These are phyloP conservation scores for Zymoseptoria passerinii DNA, from an alignment of 2,329 filamentous ascomycete genomes.

Conservation along the genomic window DNA sequence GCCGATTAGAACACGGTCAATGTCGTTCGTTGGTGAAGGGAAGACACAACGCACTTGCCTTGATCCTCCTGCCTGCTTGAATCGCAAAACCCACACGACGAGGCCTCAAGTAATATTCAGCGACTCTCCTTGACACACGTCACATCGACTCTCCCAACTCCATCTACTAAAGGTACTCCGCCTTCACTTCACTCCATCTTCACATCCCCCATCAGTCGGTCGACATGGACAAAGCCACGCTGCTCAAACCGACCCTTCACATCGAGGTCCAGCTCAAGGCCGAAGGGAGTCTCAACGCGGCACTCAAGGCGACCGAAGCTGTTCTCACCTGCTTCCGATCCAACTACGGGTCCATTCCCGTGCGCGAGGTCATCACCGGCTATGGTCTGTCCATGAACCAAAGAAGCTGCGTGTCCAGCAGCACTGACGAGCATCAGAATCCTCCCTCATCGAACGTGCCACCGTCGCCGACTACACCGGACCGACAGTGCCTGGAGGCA, in stretches of 20 bases:
- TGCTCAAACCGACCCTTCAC: slow-evolving; percentile 31
- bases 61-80: background rate
- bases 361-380: slow-evolving; percentile 1
- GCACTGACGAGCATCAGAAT: slow-evolving; percentile 13
- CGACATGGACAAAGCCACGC: slow-evolving; percentile 8
- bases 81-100: too few species aligned
- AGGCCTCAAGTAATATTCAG: too few species aligned
- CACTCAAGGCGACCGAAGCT: background rate
- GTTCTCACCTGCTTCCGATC: background rate
- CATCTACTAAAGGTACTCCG: background rate
- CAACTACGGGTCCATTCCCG: background rate
- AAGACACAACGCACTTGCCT: background rate
- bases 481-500: slow-evolving; percentile 12
- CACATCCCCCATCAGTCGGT: background rate
- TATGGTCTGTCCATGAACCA: background rate
- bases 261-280: slow-evolving; percentile 33
- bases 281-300: slow-evolving; percentile 2
- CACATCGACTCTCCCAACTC: background rate
- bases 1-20: too few species aligned
- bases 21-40: background rate
- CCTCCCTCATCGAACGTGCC: slow-evolving; percentile 28
- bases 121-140: background rate
- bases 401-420: background rate
- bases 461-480: slow-evolving; percentile 35
- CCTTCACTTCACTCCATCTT: background rate